A percentile compares a stretch with the other conserved stretches of the same genome.
phyloP scores from a whole-genome alignment of 1,284 basidiomycete species.

The Cerrena zonata region DNA sequence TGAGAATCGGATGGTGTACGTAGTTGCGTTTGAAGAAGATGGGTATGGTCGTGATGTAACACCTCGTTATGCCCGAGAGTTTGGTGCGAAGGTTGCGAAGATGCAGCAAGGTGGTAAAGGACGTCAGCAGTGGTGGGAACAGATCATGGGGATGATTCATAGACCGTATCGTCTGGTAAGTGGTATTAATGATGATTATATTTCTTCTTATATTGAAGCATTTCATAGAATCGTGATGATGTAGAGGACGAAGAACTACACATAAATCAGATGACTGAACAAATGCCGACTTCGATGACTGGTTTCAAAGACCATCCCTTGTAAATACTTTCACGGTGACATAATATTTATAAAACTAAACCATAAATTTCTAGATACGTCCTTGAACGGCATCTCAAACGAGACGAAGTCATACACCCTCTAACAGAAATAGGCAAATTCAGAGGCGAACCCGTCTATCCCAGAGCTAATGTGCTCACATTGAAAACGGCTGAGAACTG shows the following conservation, averaged over 20 bases:
- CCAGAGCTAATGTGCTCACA: conserved; percentile 74
- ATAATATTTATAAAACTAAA: too few species aligned
- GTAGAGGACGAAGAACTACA: conserved; percentile 91
- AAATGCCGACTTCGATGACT: conserved; percentile 87
- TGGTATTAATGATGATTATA: neutral
- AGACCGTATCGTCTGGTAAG: conserved; percentile 77
- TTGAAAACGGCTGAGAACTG: conserved; percentile 92
- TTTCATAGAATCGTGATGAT: conserved; percentile 77
- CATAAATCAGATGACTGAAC: conserved; percentile 73
- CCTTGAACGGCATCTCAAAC: conserved; percentile 82
- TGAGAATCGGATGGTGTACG: conserved; percentile 89
- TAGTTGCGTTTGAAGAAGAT: conserved; percentile 92
- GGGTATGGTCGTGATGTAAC: conserved; percentile 72
- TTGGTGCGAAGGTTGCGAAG: conserved; percentile 78
- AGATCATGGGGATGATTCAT: conserved; percentile 55
- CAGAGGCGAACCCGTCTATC: conserved; percentile 89
- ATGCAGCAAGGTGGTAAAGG: conserved; percentile 70
- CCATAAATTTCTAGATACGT: conserved; percentile 79
- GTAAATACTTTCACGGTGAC: conserved; percentile 37
- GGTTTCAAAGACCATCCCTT: conserved; percentile 97
- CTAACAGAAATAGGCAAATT: conserved; percentile 84
- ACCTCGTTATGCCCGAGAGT: conserved; percentile 75
- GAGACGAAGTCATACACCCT: conserved; percentile 85
- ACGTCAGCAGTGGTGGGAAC: conserved; percentile 82
- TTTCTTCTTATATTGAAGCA: too few species aligned